phyloP scores from a whole-genome alignment of 805 yeast genomes.

The Yamadazyma scolyti region DNA sequence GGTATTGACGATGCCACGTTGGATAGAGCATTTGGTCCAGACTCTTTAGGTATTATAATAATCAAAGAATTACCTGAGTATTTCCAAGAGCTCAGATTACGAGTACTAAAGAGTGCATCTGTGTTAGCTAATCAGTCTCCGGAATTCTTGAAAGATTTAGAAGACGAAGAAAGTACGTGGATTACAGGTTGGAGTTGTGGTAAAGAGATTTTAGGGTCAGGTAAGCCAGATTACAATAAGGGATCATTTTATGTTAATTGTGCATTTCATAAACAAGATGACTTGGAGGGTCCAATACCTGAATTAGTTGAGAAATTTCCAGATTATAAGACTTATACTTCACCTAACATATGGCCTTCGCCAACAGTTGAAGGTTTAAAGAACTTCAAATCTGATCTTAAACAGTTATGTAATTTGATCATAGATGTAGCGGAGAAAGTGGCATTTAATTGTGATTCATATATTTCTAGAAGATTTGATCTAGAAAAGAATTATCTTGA shows the following conservation, averaged over 20 bases:
- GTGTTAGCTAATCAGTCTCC: conserved; percentile 37
- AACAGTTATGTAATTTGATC: conserved; percentile 41
- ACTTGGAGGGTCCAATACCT: conserved; percentile 44
- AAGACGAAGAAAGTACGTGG: conserved; percentile 48
- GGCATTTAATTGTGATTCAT: conserved; percentile 53
- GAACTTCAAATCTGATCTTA: conserved; percentile 33
- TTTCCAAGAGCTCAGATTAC: conserved; percentile 35
- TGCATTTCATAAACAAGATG: conserved; percentile 44
- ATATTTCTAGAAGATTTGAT: conserved; percentile 24
- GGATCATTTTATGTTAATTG: conserved; percentile 61
- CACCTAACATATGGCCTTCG: conserved; percentile 52
- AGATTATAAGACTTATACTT: conserved; percentile 41
- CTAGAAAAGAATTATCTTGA: conserved; percentile 38
- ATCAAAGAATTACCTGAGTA: conserved; percentile 40
- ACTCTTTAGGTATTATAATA: conserved; percentile 52
- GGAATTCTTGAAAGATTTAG: conserved; percentile 33
- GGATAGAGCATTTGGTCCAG: conserved; percentile 49
- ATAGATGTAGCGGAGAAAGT: conserved; percentile 46
- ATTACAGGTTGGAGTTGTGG: conserved; percentile 63
- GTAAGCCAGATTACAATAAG: conserved; percentile 46
- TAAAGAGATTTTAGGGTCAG: conserved; percentile 43
- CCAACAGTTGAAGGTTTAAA: conserved; percentile 16
- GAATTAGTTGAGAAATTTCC: conserved; percentile 27
- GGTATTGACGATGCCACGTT: conserved; percentile 31
- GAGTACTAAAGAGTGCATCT: conserved; percentile 42